These are phyloP conservation scores for Eucalyptus caleyi DNA, from an alignment of 345 rosid species.

Conservation along the genomic window DNA sequence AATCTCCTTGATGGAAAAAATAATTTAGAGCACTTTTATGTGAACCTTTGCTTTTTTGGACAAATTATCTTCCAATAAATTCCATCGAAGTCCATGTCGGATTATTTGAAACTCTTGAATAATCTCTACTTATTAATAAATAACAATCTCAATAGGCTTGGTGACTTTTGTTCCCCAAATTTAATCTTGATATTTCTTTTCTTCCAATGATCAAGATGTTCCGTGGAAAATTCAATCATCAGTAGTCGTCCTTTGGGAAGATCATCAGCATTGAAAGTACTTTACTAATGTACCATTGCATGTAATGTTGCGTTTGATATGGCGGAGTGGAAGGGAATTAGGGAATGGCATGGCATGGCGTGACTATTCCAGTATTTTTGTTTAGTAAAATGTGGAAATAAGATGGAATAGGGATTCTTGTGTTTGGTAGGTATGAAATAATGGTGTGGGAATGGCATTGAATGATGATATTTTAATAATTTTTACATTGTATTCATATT, in stretches of 20 bases:
- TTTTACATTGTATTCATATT: too few species aligned
- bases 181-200: neutral
- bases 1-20: neutral
- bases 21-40: neutral
- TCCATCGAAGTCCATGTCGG: neutral
- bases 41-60: neutral
- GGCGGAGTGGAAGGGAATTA: neutral
- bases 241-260: neutral
- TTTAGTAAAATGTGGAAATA: neutral
- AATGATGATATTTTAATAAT: too few species aligned
- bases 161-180: neutral
- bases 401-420: neutral
- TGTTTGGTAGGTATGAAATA: too few species aligned
- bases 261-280: neutral
- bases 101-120: neutral
- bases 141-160: neutral
- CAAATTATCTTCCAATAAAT: neutral
- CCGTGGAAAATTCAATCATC: neutral
- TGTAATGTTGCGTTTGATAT: neutral
- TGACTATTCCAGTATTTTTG: neutral
- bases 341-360: neutral
- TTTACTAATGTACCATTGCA: neutral
- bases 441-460: too few species aligned
- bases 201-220: neutral
- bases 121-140: neutral